Conservation (phyloP, 2,329 filamentous ascomycete species). For the Colletotrichum salicis region DNA sequence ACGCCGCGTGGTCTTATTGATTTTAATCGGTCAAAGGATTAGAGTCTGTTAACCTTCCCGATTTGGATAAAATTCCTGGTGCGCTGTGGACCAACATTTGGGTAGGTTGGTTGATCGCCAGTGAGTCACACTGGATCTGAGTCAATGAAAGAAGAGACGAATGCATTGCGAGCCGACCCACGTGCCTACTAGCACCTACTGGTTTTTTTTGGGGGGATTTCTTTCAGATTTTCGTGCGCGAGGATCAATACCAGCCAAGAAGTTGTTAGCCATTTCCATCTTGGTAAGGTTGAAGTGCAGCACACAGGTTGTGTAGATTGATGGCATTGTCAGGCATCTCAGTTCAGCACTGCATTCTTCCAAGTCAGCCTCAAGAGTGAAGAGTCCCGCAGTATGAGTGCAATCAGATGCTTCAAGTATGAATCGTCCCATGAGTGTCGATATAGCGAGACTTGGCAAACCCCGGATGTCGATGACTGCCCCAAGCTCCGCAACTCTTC, state of each 20-base stretch:
- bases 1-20: background rate
- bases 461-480: background rate
- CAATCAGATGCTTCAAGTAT: too few relatives aligned
- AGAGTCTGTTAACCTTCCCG: background rate
- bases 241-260: too few relatives aligned
- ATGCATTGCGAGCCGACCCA: background rate
- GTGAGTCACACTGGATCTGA: background rate
- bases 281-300: too few relatives aligned
- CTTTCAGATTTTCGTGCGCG: too few relatives aligned
- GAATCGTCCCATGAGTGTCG: background rate
- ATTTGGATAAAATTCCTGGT: background rate
- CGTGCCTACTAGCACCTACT: too few relatives aligned
- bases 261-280: too few relatives aligned
- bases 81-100: background rate
- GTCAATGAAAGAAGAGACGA: background rate
- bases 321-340: too few relatives aligned
- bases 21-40: background rate
- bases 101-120: background rate
- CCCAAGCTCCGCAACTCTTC: background rate
- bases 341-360: too few relatives aligned
- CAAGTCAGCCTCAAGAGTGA: too few relatives aligned
- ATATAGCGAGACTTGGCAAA: background rate
- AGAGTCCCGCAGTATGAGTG: too few relatives aligned
- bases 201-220: too few relatives aligned
- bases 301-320: too few relatives aligned